A percentile compares a stretch with the other conserved stretches of the same genome.
Evolutionary conservation across 1,284 basidiomycete species (phyloP).

Genomic region (Fomitopsis betulina): DNA sequence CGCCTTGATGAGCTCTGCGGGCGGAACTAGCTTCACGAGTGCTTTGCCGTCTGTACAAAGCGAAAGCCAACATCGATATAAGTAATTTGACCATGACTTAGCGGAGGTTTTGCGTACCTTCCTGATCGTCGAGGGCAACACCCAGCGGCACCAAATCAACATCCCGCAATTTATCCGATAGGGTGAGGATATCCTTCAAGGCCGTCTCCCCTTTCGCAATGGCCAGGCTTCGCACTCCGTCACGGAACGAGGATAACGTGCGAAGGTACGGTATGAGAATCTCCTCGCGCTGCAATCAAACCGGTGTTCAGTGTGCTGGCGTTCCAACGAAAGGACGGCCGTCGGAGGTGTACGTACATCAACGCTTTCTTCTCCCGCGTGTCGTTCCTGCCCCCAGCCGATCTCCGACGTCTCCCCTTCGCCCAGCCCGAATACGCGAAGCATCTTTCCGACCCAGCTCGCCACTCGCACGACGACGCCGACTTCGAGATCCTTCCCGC

Average conservation of each 20-base stretch:
- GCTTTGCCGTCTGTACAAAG: constrained; percentile 76
- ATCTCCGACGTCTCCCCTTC: constrained; percentile 68
- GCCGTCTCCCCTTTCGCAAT: constrained; percentile 67
- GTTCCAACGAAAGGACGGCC: background rate
- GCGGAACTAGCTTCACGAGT: constrained; percentile 89
- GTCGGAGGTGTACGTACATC: constrained; percentile 47
- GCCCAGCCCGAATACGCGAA: constrained; percentile 93
- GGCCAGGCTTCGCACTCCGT: constrained; percentile 81
- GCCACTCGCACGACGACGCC: constrained; percentile 71
- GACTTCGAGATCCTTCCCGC: constrained; percentile 61
- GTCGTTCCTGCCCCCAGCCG: constrained; percentile 66
- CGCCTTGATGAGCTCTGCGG: constrained; percentile 77
- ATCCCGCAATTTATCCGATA: constrained; percentile 90
- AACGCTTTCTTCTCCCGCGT: constrained; percentile 34
- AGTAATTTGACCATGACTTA: background rate
- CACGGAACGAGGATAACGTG: constrained; percentile 86
- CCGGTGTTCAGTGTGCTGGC: background rate
- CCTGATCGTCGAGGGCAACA: constrained; percentile 95
- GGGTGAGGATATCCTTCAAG: constrained; percentile 72
- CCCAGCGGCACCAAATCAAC: constrained; percentile 89
- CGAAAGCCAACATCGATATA: background rate
- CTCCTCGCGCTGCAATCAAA: constrained; percentile 64
- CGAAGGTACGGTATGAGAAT: constrained; percentile 89
- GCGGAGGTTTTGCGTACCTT: constrained; percentile 47
- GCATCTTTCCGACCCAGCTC: constrained; percentile 85